These are phyloP conservation scores for Apophysomyces elegans DNA, from an alignment of 371 early-diverging fungal genomes.

Conservation along the genomic window DNA sequence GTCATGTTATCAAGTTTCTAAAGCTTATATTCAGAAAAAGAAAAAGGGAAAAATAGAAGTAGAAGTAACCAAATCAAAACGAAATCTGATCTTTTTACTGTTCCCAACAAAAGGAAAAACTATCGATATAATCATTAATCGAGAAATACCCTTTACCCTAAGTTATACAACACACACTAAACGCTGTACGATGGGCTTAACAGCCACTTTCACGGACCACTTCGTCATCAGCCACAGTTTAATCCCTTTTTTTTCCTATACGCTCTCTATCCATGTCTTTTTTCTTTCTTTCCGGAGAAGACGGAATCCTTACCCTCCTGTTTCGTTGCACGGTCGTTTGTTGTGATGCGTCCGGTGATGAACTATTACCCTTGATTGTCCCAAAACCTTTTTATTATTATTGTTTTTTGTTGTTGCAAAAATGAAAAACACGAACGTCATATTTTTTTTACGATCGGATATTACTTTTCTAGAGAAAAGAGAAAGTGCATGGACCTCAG, in stretches of 20 bases:
- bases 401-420: no score
- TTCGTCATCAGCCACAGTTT: conserved; percentile 2
- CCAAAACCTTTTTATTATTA: conserved; percentile 4
- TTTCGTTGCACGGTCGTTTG: conserved; percentile 4
- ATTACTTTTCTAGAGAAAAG: conserved; percentile 12
- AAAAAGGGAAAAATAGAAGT: background rate
- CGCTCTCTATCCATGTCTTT: background rate
- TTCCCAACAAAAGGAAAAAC: no score
- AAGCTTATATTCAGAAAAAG: background rate
- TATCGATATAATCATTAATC: background rate
- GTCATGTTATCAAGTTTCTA: conserved; percentile 2
- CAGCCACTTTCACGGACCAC: conserved; percentile 3
- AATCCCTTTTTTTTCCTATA: background rate
- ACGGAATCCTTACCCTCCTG: conserved; percentile 1
- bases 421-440: no score
- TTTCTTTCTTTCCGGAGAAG: conserved; percentile 1
- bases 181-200: background rate
- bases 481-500: conserved; percentile 17
- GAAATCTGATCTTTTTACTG: conserved; percentile 9
- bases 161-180: background rate
- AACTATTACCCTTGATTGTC: conserved; percentile 8
- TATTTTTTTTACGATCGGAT: background rate
- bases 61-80: background rate
- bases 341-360: conserved; percentile 8
- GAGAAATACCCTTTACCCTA: background rate